phyloP scores from a whole-genome alignment of 164 flowering plant genomes.

The Hamamelis virginiana region DNA sequence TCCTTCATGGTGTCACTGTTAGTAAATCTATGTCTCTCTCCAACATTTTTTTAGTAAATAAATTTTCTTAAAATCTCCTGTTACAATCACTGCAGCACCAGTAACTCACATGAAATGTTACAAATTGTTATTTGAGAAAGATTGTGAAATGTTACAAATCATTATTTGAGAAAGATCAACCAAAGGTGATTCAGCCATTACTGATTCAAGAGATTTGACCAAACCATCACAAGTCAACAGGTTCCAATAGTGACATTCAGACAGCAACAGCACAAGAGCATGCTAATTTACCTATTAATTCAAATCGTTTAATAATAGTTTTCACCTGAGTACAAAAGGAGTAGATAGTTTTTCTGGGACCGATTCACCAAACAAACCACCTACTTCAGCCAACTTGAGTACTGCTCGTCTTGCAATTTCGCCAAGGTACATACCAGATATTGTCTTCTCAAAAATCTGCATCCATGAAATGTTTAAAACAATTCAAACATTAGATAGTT shows the following conservation, averaged over 20 bases:
- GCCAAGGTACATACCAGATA: conserved; percentile 94
- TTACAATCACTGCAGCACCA: too few relatives aligned
- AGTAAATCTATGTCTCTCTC: too few relatives aligned
- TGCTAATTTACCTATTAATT: not conserved
- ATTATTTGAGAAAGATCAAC: not conserved
- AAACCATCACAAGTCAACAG: not conserved
- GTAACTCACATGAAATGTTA: too few relatives aligned
- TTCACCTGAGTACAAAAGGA: conserved; percentile 75
- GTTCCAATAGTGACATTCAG: not conserved
- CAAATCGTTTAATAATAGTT: conserved; percentile 12
- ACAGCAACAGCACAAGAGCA: not conserved
- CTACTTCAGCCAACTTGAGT: conserved; percentile 59
- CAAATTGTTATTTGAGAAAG: not conserved
- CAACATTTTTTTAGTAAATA: too few relatives aligned
- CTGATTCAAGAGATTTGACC: not conserved
- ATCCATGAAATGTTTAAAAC: not conserved
- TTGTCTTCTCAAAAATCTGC: conserved; percentile 88
- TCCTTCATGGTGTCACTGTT: too few relatives aligned
- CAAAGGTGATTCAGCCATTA: not conserved
- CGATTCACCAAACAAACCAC: conserved; percentile 53
- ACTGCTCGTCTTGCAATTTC: conserved; percentile 78
- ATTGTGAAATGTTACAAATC: too few relatives aligned
- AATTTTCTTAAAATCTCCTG: too few relatives aligned
- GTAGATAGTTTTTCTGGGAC: conserved; percentile 52
- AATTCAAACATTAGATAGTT: not conserved